phyloP scores from a whole-genome alignment of 352 stramenopile genomes.

The Phytopythium kandeliae region DNA sequence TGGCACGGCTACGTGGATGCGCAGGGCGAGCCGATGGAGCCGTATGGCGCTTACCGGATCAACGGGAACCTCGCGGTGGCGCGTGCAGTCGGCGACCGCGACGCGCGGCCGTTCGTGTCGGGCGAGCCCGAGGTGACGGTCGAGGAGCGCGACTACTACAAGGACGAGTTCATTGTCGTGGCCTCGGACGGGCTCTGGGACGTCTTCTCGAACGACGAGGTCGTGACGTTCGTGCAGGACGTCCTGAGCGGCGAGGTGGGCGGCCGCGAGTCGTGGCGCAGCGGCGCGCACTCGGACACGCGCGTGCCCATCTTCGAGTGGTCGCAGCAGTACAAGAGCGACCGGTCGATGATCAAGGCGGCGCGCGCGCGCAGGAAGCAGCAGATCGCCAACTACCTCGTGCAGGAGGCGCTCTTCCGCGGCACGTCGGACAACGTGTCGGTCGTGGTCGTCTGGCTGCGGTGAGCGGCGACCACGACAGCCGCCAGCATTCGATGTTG shows the following conservation, averaged over 20 bases:
- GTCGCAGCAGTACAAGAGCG: conserved; percentile 87
- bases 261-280: conserved; percentile 75
- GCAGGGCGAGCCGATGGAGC: conserved; percentile 80
- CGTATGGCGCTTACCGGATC: conserved; percentile 88
- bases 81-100: conserved; percentile 87
- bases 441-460: conserved; percentile 89
- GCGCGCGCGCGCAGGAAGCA: conserved; percentile 80
- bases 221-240: conserved; percentile 89
- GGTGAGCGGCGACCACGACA: conserved; percentile 28
- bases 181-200: conserved; percentile 93
- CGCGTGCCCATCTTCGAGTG: conserved; percentile 87
- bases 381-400: conserved; percentile 90
- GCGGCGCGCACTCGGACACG: conserved; percentile 73
- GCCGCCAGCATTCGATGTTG: not conserved
- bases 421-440: conserved; percentile 91
- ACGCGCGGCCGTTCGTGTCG: conserved; percentile 82
- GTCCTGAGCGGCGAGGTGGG: conserved; percentile 82
- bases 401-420: conserved; percentile 87
- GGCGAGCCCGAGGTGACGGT: conserved; percentile 76
- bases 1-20: conserved; percentile 88
- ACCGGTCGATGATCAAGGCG: conserved; percentile 88
- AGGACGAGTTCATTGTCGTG: conserved; percentile 91
- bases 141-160: conserved; percentile 68
- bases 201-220: conserved; percentile 90
- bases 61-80: conserved; percentile 92